Evolutionary conservation across 2,329 filamentous ascomycete species (phyloP), one percentile per base, ranked within the genome.

Genomic region (Macrophomina phaseolina): DNA sequence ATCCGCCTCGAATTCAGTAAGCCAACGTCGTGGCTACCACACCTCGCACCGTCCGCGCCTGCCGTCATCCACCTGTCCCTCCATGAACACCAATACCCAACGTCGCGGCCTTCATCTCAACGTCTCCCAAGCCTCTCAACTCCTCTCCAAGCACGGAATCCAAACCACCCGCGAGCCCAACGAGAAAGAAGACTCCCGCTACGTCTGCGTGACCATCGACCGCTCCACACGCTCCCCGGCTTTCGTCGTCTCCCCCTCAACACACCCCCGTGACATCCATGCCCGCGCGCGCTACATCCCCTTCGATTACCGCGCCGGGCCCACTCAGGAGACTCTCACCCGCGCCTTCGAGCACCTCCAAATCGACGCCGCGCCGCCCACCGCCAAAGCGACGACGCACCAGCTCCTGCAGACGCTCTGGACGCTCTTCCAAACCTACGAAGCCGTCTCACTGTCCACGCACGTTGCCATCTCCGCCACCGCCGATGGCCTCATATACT

Each of bases 161-260:
- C 75, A 80, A 34, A 80, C 85, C 40, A 79, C 69, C 72, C 79
- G 66, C 77, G 83, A 62, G 72, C 78, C 52, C 70, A 78, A 52
- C 72, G 81, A 65, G 73, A 78, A 1, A 72, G 76, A 46, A 73
- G 76, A 78, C 2, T 79, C 81, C 38, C 81, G 84, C 67, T 85
- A 87, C 53, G 73, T 93, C 11, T 87, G 86, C 45, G 82, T 94
- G 64, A 86, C 86, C 4, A 82, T 93, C 58, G 89, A 92, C 75
- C 86, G 91, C 60, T 83, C 84, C 12, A 81, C 83, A 16, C 81
- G 86, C 60, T 86, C 82, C 8, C 90, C 90, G 2, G 90, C 87
- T 72, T 84, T 93, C 52, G 81, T 90, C 67, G 85, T 84, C 9
- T 87, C 89, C 1, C 83, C 86, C 5, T 83, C 80, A 7, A 77